Conservation (phyloP, 2,329 filamentous ascomycete genomes). For the Bipolaris bicolor region DNA sequence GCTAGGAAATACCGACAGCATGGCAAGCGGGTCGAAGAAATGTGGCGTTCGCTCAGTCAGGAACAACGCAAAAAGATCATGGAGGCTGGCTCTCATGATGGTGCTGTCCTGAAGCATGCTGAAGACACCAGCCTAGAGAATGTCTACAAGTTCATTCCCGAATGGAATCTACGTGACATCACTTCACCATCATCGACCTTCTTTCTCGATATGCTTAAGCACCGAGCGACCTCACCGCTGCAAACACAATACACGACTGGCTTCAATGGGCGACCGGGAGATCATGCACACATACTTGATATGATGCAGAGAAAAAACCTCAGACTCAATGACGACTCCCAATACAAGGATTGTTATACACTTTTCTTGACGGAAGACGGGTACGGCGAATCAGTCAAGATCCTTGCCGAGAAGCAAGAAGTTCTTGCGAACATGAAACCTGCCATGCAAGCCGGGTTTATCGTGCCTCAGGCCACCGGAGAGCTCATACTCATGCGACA, state of each 20-base stretch:
- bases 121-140: conserved; percentile 47
- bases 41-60: conserved; percentile 52
- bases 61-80: conserved; percentile 46
- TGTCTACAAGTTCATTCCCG: conserved; percentile 52
- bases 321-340: conserved; percentile 26
- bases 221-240: conserved; percentile 43
- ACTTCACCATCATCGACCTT: conserved; percentile 39
- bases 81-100: conserved; percentile 43
- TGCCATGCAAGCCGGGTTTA: conserved; percentile 24
- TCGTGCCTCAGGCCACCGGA: conserved; percentile 28
- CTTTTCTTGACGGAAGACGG: conserved; percentile 45
- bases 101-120: conserved; percentile 46
- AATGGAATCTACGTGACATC: conserved; percentile 55
- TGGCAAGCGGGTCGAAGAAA: conserved; percentile 41
- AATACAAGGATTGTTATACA: conserved; percentile 45
- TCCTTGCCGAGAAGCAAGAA: conserved; percentile 24
- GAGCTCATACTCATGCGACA: conserved; percentile 53
- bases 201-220: conserved; percentile 50
- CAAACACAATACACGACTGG: conserved; percentile 25
- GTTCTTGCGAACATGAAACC: conserved; percentile 25
- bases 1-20: conserved; percentile 49
- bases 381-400: conserved; percentile 50
- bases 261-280: conserved; percentile 43
- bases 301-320: conserved; percentile 48
- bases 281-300: conserved; percentile 45